Percentiles rank a stretch among this genome's conserved stretches.
Evolutionary conservation across 208 protist species (phyloP).

Genomic region (Lotmaria passim): DNA sequence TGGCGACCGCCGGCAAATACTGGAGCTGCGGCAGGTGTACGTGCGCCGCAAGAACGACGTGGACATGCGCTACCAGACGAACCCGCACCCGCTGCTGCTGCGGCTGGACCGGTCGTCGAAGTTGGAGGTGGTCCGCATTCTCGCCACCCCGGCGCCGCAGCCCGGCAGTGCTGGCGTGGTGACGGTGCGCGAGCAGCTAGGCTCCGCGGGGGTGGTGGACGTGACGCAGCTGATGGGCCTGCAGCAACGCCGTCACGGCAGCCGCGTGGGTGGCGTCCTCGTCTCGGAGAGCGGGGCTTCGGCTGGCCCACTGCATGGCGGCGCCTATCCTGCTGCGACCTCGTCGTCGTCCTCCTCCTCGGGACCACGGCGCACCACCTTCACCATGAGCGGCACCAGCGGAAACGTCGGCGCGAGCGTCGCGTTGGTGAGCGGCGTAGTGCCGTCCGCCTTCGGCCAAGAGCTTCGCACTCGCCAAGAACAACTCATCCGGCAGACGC

Average conservation of each 20-base stretch:
- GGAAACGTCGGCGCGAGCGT: constrained; percentile 31
- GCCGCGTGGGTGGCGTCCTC: constrained; percentile 6
- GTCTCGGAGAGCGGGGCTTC: constrained; percentile 25
- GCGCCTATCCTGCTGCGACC: constrained; percentile 24
- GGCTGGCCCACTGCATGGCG: not conserved
- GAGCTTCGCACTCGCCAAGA: constrained; percentile 50
- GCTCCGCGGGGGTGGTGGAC: constrained; percentile 61
- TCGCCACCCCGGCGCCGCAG: constrained; percentile 36
- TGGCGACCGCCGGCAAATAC: constrained; percentile 68
- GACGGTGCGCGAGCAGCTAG: constrained; percentile 56
- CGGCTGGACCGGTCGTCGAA: constrained; percentile 68
- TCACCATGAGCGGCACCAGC: constrained; percentile 44
- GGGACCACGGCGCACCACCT: constrained; percentile 54
- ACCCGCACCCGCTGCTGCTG: constrained; percentile 74
- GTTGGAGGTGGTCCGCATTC: constrained; percentile 79
- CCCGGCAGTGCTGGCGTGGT: constrained; percentile 36
- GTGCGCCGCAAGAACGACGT: constrained; percentile 75
- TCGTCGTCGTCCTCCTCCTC: constrained; percentile 61
- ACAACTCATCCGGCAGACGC: constrained; percentile 39
- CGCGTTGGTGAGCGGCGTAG: constrained; percentile 42
- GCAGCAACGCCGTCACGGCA: not conserved
- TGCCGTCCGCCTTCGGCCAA: constrained; percentile 48
- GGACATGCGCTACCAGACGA: constrained; percentile 78
- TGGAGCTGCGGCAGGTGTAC: constrained; percentile 74
- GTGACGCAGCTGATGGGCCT: constrained; percentile 44